phyloP scores from a whole-genome alignment of 148 eudicot genomes.

The Beta vulgaris region DNA sequence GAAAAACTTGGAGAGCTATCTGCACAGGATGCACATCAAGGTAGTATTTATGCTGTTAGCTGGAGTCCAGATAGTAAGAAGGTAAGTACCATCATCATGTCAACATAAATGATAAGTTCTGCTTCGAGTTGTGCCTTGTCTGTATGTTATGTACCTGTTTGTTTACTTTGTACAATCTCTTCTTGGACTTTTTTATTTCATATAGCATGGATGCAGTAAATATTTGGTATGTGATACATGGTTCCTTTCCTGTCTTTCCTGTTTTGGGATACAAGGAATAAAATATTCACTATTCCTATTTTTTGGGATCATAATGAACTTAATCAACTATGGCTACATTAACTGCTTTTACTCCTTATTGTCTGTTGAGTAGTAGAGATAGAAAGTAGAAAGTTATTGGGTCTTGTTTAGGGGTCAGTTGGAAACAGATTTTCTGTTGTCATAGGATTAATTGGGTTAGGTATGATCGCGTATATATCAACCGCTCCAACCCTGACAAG shows the following conservation, averaged over 20 bases:
- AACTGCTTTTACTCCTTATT: neutral
- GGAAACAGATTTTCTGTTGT: neutral
- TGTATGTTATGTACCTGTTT: neutral
- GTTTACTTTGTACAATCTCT: neutral
- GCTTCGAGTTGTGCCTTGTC: neutral
- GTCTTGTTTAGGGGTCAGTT: neutral
- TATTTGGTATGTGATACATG: neutral
- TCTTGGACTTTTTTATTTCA: too few species aligned
- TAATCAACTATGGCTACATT: neutral
- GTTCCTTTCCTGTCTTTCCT: neutral
- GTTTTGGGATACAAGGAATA: neutral
- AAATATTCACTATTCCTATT: neutral
- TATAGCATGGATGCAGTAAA: too few species aligned
- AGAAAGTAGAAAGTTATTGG: neutral
- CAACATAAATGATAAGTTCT: neutral
- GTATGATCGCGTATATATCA: neutral
- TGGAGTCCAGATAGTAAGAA: conserved; percentile 94
- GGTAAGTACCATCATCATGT: conserved; percentile 34
- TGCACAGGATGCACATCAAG: conserved; percentile 79
- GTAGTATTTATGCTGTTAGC: conserved; percentile 93
- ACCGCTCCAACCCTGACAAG: neutral
- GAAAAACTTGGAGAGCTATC: conserved; percentile 80
- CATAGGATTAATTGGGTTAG: neutral
- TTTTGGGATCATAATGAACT: neutral
- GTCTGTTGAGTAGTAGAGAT: too few species aligned